A percentile compares a stretch with the other conserved stretches of the same genome.
Conservation (phyloP, 176 grass and related monocot genomes). For the Typha latifolia region DNA sequence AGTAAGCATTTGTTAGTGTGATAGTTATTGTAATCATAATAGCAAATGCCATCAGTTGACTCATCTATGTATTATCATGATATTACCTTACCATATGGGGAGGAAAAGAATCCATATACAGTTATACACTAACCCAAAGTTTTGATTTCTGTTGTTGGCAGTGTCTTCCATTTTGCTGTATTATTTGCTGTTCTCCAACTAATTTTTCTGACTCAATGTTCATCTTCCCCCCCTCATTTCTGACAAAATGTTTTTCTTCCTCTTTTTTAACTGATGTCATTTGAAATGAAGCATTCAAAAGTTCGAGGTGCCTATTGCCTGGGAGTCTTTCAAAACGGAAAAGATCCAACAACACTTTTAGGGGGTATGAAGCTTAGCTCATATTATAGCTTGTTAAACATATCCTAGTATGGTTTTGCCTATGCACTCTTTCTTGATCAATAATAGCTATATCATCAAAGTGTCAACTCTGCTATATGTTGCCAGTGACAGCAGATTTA, state of each 20-base stretch:
- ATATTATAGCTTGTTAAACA: slow-evolving; percentile 4
- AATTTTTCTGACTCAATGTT: neutral
- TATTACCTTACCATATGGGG: no score
- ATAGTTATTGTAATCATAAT: neutral
- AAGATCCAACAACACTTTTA: slow-evolving; percentile 91
- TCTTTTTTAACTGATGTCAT: slow-evolving; percentile 15
- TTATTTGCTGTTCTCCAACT: no score
- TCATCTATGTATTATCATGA: neutral
- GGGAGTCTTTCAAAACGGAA: slow-evolving; percentile 97
- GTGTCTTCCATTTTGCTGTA: no score
- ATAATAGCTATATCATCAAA: neutral
- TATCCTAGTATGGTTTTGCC: neutral
- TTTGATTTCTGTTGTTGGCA: no score
- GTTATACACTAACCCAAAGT: no score
- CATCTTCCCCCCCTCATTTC: neutral
- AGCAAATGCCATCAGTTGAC: neutral
- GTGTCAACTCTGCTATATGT: neutral
- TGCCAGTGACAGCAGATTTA: neutral
- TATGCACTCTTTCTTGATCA: neutral
- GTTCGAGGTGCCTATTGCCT: slow-evolving; percentile 90
- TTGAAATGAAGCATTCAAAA: slow-evolving; percentile 91
- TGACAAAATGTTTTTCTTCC: neutral
- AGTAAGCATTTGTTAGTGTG: slow-evolving; percentile 28
- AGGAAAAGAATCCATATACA: no score
- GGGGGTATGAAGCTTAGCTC: slow-evolving; percentile 49